Percentiles rank a stretch among this genome's conserved stretches.
Evolutionary conservation across 306 rosid species (phyloP).

Genomic region (Prunus salicina): DNA sequence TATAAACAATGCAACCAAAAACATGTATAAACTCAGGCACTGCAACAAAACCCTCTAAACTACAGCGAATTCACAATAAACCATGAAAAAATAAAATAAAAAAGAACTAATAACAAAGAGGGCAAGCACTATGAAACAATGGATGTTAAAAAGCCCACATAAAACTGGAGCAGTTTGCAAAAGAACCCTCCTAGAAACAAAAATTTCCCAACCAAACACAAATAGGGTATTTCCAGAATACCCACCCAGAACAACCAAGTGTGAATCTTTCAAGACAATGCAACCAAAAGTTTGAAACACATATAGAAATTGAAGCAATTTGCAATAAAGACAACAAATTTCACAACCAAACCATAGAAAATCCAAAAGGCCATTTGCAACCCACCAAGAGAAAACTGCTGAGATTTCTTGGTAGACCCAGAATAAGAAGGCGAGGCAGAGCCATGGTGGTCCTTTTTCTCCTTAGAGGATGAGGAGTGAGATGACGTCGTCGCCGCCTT

Average conservation of each 20-base stretch:
- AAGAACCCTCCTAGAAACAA: background rate
- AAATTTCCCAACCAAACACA: background rate
- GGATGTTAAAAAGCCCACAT: background rate
- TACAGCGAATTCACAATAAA: background rate
- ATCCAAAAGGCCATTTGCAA: background rate
- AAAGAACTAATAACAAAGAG: background rate
- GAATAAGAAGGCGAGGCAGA: constrained; percentile 48
- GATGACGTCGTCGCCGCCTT: constrained; percentile 79
- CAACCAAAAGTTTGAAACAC: background rate
- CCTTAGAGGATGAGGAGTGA: constrained; percentile 52
- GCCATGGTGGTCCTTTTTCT: constrained; percentile 38
- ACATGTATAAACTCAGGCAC: background rate
- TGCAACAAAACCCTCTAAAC: background rate
- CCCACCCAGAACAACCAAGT: background rate
- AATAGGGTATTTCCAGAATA: background rate
- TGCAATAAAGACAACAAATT: background rate
- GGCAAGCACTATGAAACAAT: background rate
- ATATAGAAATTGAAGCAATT: constrained; percentile 1
- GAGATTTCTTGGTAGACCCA: constrained; percentile 58
- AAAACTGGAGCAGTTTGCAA: constrained; percentile 4
- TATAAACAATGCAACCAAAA: background rate
- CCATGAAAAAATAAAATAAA: background rate
- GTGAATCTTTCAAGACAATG: constrained; percentile 2
- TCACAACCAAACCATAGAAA: background rate
- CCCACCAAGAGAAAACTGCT: constrained; percentile 50